Percentiles rank a stretch among this genome's conserved stretches.
Conservation (phyloP, 2,329 filamentous ascomycete genomes). For the Aspergillus eucalypticola region DNA sequence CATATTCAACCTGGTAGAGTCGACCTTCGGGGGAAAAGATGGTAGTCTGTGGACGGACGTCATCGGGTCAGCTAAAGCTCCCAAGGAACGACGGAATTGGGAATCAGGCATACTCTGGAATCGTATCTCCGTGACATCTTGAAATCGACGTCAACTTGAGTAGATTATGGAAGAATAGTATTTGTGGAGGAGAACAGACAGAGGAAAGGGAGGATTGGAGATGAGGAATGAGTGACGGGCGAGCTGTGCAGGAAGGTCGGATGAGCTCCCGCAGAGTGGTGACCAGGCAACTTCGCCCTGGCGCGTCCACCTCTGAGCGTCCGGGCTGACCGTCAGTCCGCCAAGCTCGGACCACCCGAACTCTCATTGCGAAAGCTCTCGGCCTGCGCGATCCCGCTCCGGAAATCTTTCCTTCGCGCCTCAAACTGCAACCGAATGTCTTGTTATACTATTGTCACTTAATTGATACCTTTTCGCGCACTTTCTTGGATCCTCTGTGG, state of each 20-base stretch:
- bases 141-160: conserved; percentile 25
- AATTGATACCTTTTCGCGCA: neutral
- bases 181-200: conserved; percentile 1
- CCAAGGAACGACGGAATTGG: conserved; percentile 21
- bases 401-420: neutral
- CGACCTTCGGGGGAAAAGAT: conserved; percentile 99
- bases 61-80: conserved; percentile 40
- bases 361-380: conserved; percentile 19
- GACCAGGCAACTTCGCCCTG: conserved; percentile 42
- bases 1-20: conserved; percentile 99
- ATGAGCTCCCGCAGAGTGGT: conserved; percentile 33
- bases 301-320: conserved; percentile 34
- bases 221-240: conserved; percentile 17
- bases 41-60: conserved; percentile 69
- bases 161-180: conserved; percentile 11
- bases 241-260: conserved; percentile 28
- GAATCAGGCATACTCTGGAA: conserved; percentile 71
- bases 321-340: conserved; percentile 25
- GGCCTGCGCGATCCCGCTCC: conserved; percentile 18
- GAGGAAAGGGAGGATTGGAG: conserved; percentile 13
- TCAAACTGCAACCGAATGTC: neutral
- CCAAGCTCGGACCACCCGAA: conserved; percentile 41
- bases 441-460: neutral
- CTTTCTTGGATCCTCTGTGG: neutral
- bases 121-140: conserved; percentile 96